phyloP scores from a whole-genome alignment of 2,329 filamentous ascomycete genomes.

The Stachybotrys chartarum region DNA sequence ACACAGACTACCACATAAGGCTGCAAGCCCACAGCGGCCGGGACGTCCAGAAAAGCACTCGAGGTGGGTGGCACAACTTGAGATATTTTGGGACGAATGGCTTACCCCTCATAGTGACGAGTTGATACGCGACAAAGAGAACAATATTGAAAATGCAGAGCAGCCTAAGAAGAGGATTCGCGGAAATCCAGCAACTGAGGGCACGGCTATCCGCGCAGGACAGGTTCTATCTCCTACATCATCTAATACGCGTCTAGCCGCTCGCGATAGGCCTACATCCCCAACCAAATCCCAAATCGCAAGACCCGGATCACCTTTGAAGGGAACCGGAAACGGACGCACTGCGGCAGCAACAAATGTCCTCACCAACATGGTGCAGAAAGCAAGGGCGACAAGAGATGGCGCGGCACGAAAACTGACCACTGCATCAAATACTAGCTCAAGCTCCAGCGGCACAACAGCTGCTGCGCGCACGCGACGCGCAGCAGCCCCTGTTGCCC shows the following conservation, averaged over 20 bases:
- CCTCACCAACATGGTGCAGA: constrained; percentile 52
- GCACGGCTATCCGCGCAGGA: constrained; percentile 31
- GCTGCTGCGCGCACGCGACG: constrained; percentile 24
- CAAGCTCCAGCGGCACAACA: constrained; percentile 29
- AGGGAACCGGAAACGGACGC: constrained; percentile 36
- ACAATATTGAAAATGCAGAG: constrained; percentile 50
- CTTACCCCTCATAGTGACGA: constrained; percentile 46
- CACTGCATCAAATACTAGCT: constrained; percentile 34
- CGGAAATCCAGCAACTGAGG: constrained; percentile 33
- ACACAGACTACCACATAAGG: constrained; percentile 23
- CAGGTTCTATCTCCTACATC: constrained; percentile 76
- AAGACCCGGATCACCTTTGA: constrained; percentile 56
- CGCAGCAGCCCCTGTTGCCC: constrained; percentile 26
- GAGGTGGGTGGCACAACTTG: constrained; percentile 33
- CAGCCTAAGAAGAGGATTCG: constrained; percentile 64
- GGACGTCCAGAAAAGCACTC: constrained; percentile 36
- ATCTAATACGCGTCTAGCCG: constrained; percentile 63
- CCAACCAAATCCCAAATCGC: constrained; percentile 50
- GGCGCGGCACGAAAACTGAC: constrained; percentile 39
- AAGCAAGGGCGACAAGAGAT: constrained; percentile 48
- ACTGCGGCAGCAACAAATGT: constrained; percentile 34
- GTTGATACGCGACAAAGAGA: constrained; percentile 70
- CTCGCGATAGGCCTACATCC: constrained; percentile 41
- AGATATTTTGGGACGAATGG: constrained; percentile 8
- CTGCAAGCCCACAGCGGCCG: constrained; percentile 10